phyloP scores from a whole-genome alignment of 192 early-diverging fungal genomes.

The Funneliformis geosporum region DNA sequence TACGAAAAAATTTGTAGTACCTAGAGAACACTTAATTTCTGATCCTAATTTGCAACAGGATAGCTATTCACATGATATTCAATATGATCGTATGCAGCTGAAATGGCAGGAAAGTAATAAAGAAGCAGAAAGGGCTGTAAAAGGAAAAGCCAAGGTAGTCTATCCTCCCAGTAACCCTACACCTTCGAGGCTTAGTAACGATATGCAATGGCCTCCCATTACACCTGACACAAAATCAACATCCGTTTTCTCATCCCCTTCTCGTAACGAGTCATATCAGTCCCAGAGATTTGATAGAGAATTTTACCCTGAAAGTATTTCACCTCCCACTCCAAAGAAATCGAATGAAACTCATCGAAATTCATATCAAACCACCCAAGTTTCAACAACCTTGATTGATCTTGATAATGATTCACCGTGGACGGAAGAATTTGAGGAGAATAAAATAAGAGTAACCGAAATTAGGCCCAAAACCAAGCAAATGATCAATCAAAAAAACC shows the following conservation, averaged over 20 bases:
- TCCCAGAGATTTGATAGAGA: background rate
- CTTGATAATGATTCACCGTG: too few relatives aligned
- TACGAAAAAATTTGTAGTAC: background rate
- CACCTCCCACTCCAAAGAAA: too few relatives aligned
- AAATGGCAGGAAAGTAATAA: background rate
- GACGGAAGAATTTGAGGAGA: too few relatives aligned
- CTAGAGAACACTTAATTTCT: background rate
- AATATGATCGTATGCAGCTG: background rate
- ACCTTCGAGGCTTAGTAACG: background rate
- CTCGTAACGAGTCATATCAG: too few relatives aligned
- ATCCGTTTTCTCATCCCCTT: background rate
- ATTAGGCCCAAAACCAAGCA: too few relatives aligned
- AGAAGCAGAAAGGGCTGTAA: background rate
- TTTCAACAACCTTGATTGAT: background rate
- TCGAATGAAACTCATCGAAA: too few relatives aligned
- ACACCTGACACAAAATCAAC: background rate
- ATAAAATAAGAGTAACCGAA: too few relatives aligned
- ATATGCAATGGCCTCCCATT: background rate
- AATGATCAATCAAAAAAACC: background rate
- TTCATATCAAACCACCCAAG: too few relatives aligned
- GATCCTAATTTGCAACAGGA: background rate
- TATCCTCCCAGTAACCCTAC: background rate
- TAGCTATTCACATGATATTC: background rate
- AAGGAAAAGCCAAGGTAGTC: background rate
- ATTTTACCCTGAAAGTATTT: background rate